phyloP scores from a whole-genome alignment of 306 rosid species.

The Medicago ruthenica region DNA sequence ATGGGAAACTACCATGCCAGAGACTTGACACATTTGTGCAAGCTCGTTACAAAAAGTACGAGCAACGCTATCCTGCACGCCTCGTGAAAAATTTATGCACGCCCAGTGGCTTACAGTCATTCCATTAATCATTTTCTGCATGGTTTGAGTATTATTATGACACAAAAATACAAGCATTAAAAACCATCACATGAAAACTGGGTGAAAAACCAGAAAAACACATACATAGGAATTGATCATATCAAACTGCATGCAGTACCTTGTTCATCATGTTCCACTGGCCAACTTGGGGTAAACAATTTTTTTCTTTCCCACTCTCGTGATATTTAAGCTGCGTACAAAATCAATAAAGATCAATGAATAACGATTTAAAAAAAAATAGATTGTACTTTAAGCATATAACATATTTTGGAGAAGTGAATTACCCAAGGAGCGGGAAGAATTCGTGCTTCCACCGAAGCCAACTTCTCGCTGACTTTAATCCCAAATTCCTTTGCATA shows the following conservation, averaged over 20 bases:
- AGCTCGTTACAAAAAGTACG: conserved; percentile 87
- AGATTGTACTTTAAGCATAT: background rate
- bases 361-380: background rate
- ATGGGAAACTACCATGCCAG: conserved; percentile 83
- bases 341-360: conserved; percentile 31
- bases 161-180: conserved; percentile 16
- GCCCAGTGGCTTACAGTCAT: conserved; percentile 98
- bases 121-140: conserved; percentile 97
- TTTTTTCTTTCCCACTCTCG: conserved; percentile 93
- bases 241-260: conserved; percentile 48
- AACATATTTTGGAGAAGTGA: conserved; percentile 15
- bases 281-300: conserved; percentile 97
- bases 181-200: background rate
- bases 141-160: conserved; percentile 30
- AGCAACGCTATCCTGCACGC: conserved; percentile 87
- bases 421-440: conserved; percentile 99
- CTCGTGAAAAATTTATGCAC: conserved; percentile 89
- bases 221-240: conserved; percentile 5
- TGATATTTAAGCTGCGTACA: conserved; percentile 85
- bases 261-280: conserved; percentile 99
- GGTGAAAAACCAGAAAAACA: conserved; percentile 1
- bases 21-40: conserved; percentile 97
- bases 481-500: conserved; percentile 97
- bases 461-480: conserved; percentile 83
- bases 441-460: conserved; percentile 94